These are phyloP conservation scores for Mortierella polycephala DNA, from an alignment of 371 early-diverging fungal species.

Conservation along the genomic window DNA sequence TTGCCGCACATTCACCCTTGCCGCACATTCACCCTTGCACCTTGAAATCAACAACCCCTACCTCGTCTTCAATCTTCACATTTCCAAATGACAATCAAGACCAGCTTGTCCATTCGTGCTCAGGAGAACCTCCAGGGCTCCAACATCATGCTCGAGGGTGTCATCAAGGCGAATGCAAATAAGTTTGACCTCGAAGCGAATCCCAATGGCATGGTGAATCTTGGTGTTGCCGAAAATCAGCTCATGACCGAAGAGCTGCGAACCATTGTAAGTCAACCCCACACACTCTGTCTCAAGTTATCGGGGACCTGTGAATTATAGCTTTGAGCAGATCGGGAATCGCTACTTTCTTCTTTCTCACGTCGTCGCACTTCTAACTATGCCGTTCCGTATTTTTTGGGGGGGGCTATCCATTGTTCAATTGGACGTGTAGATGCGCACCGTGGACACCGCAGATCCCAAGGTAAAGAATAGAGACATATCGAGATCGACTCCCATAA, in stretches of 20 bases:
- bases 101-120: slow-evolving; percentile 30
- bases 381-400: neutral
- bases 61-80: neutral
- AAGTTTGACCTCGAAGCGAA: slow-evolving; percentile 61
- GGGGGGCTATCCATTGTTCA: neutral
- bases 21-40: neutral
- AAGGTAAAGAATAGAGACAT: slow-evolving; percentile 10
- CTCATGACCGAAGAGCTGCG: slow-evolving; percentile 61
- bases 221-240: slow-evolving; percentile 80
- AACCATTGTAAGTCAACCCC: slow-evolving; percentile 57
- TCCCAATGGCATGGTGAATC: slow-evolving; percentile 72
- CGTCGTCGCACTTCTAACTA: neutral
- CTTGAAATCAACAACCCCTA: no score
- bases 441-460: slow-evolving; percentile 24
- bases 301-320: neutral
- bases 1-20: neutral
- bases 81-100: slow-evolving; percentile 11
- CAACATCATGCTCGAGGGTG: slow-evolving; percentile 40
- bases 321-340: no score
- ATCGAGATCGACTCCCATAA: neutral
- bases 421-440: slow-evolving; percentile 16
- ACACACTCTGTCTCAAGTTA: neutral
- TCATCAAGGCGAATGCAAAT: slow-evolving; percentile 47
- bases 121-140: slow-evolving; percentile 28
- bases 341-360: no score